Evolutionary conservation across 129 eudicot species (phyloP).

Genomic region (Cynara cardunculus): DNA sequence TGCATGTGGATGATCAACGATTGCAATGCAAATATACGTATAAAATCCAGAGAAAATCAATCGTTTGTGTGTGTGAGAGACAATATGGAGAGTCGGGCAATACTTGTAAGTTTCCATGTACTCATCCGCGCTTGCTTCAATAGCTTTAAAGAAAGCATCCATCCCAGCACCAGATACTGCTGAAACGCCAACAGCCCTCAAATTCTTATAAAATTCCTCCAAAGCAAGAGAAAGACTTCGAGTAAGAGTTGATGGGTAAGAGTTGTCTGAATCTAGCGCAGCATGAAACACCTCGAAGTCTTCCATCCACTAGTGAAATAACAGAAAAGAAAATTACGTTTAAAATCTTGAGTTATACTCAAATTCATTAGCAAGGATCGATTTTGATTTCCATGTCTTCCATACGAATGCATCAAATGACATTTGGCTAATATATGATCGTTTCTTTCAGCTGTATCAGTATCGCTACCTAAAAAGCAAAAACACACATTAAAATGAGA

Average conservation of each 20-base stretch:
- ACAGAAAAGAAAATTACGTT: background rate
- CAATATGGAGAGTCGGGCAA: background rate
- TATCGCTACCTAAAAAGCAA: background rate
- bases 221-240: conserved; percentile 84
- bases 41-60: conserved; percentile 6
- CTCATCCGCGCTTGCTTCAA: conserved; percentile 89
- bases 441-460: background rate
- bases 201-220: conserved; percentile 83
- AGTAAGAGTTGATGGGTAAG: conserved; percentile 78
- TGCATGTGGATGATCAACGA: background rate
- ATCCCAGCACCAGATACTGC: conserved; percentile 93
- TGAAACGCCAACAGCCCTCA: conserved; percentile 88
- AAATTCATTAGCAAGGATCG: background rate
- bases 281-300: conserved; percentile 90
- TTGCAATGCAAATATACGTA: background rate
- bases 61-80: background rate
- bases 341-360: background rate
- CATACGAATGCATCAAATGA: background rate
- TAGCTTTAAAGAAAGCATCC: conserved; percentile 73
- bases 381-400: background rate
- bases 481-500: background rate
- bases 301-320: conserved; percentile 77
- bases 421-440: background rate
- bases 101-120: conserved; percentile 96
- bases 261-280: conserved; percentile 79